These are phyloP conservation scores for Dorcoceras hygrometricum DNA, from an alignment of 257 asterid species.

Conservation along the genomic window DNA sequence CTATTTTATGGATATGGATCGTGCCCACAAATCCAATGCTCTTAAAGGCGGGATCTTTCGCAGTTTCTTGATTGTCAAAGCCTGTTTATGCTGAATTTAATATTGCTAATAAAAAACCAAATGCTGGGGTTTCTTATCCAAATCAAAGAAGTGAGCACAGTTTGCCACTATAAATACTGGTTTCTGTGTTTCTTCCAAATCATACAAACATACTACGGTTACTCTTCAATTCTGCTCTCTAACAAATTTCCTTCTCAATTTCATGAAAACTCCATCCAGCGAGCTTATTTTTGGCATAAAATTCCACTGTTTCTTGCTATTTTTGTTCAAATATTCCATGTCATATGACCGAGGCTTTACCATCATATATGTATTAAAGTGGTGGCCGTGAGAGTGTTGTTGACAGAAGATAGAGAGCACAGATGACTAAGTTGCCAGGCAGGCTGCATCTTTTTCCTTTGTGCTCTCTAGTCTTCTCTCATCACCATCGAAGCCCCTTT, in stretches of 20 bases:
- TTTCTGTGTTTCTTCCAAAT: neutral
- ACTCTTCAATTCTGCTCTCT: neutral
- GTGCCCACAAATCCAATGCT: neutral
- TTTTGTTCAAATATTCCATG: too few species aligned
- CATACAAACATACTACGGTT: neutral
- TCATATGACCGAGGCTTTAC: too few species aligned
- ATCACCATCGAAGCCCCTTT: neutral
- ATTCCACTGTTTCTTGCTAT: neutral
- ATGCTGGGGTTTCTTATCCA: neutral
- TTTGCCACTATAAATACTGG: neutral
- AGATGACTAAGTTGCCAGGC: neutral
- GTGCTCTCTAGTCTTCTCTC: constrained; percentile 2
- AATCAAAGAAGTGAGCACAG: neutral
- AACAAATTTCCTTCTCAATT: neutral
- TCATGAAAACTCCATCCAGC: neutral
- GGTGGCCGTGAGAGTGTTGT: neutral
- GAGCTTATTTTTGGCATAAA: neutral
- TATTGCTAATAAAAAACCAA: neutral
- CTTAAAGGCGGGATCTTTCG: neutral
- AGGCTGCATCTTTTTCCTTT: neutral
- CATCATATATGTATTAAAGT: neutral
- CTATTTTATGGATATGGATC: neutral
- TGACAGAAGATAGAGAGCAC: constrained; percentile 3
- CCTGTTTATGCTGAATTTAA: neutral
- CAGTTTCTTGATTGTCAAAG: neutral